Conservation (phyloP, 192 early-diverging fungal genomes). For the Allomyces javanicus region DNA sequence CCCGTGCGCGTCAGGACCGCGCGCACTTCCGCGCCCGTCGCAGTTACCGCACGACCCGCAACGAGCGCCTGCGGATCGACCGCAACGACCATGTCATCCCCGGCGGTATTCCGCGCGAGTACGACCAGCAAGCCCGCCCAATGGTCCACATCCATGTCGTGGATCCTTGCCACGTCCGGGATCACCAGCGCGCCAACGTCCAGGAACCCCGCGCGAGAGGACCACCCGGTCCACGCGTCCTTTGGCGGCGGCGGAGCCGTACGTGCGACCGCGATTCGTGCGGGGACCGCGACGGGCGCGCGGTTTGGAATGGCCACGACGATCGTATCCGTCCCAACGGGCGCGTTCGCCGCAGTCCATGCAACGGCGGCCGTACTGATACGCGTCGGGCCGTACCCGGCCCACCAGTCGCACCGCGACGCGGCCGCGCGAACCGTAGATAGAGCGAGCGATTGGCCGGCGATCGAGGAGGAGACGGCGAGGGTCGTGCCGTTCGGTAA, state of each 20-base stretch:
- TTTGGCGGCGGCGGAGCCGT: background rate
- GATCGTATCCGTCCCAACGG: background rate
- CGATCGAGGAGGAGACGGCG: background rate
- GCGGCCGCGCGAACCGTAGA: background rate
- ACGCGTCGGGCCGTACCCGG: background rate
- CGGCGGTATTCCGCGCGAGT: background rate
- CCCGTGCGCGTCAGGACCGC: background rate
- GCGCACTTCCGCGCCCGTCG: background rate
- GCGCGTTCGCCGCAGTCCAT: background rate
- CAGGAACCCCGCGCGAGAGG: background rate
- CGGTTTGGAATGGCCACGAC: background rate
- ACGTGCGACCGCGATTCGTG: background rate
- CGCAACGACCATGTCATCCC: background rate
- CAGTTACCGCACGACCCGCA: background rate
- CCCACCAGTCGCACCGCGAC: background rate
- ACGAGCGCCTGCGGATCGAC: background rate
- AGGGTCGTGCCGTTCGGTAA: background rate
- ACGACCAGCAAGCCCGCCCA: background rate
- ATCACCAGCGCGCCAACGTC: background rate
- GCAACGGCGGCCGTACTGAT: background rate
- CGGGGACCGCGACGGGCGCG: background rate
- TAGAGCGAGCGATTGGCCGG: background rate
- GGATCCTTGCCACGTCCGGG: background rate
- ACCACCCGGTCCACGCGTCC: background rate
- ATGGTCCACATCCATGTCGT: background rate